Evolutionary conservation across 208 protist species (phyloP), one percentile per base, ranked within the genome.

Genomic region (Phytomonas francai): DNA sequence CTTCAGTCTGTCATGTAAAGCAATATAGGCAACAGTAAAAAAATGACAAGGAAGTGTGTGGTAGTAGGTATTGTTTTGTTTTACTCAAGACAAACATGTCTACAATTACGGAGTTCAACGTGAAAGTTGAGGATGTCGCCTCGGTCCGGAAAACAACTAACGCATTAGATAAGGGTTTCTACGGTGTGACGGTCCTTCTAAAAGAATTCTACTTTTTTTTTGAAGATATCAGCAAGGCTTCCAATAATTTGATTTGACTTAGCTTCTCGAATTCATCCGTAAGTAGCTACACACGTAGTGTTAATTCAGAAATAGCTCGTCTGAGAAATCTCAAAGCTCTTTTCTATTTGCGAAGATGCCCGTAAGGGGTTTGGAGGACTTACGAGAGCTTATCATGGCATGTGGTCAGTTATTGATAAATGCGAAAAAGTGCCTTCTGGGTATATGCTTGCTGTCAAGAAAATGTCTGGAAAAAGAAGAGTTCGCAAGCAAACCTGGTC

Each of bases 271-370:
- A 69, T 28, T 61, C 73, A n/a, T 60, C 32, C 6, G 69, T 79
- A 3, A 78, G 74, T 63, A 49, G 49, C 31, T 78, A 81, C 63
- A 78, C 80, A 36, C 67, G 70, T 51, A 64, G 71, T 64, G 84
- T 87, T 31, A 42, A 68, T 19, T 61, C 73, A 60, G 73, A 78
- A 39, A 58, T 90, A 4, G n/a, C 65, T 4, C 33, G 65, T 42
- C 76, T 90, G 67, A 83, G 78, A 64, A 77, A 90, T 33, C 79
- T 80, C n/a, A 29, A 64, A 3, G 67, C 76, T 1, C 87, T 87
- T 63, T 70, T 78, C 36, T 57, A 80, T 28, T 90, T 74, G 85
- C 49, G 66, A 81, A 54, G 84, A 87, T 61, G 81, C 85, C 32
- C 61, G 79, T 28, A 14, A 27, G 29, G 77, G 79, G 22, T 72